Evolutionary conservation across 2,329 filamentous ascomycete species (phyloP).

Genomic region (Sarocladium brachiariae): DNA sequence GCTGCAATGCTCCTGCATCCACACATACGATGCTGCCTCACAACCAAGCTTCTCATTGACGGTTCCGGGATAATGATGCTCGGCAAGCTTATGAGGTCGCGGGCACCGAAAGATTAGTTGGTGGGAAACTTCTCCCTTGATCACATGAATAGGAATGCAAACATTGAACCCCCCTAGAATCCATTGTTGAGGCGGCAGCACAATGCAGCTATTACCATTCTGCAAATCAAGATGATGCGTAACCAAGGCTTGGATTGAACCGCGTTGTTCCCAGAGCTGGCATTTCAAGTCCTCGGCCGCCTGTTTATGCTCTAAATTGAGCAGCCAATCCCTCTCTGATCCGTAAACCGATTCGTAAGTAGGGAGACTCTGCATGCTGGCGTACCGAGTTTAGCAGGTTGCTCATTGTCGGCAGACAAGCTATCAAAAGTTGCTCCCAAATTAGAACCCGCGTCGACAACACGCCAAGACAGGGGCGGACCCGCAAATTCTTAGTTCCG

Average conservation of each 20-base stretch:
- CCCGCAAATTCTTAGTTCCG: too few relatives aligned
- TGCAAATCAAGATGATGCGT: slow-evolving; percentile 14
- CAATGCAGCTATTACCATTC: slow-evolving; percentile 12
- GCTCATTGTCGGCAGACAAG: too few relatives aligned
- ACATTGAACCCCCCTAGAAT: slow-evolving; percentile 16
- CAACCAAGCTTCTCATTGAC: slow-evolving; percentile 26
- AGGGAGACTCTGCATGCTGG: too few relatives aligned
- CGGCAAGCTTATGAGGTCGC: slow-evolving; percentile 16
- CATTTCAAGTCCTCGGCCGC: too few relatives aligned
- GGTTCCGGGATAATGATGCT: slow-evolving; percentile 17
- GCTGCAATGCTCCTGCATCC: slow-evolving; percentile 24
- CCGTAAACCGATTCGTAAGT: too few relatives aligned
- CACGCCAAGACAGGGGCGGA: too few relatives aligned
- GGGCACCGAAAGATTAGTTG: slow-evolving; percentile 13
- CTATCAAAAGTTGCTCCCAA: too few relatives aligned
- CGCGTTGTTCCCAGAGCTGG: slow-evolving; percentile 13
- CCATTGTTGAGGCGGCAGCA: slow-evolving; percentile 13
- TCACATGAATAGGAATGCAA: slow-evolving; percentile 14
- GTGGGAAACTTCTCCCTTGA: neutral
- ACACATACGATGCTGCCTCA: slow-evolving; percentile 25
- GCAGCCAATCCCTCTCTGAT: too few relatives aligned
- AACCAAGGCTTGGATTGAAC: slow-evolving; percentile 12
- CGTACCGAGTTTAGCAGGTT: too few relatives aligned
- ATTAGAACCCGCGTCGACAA: too few relatives aligned
- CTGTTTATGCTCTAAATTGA: too few relatives aligned